These are phyloP conservation scores for Kodamaea kakaduensis DNA, from an alignment of 805 yeast species.

Conservation along the genomic window DNA sequence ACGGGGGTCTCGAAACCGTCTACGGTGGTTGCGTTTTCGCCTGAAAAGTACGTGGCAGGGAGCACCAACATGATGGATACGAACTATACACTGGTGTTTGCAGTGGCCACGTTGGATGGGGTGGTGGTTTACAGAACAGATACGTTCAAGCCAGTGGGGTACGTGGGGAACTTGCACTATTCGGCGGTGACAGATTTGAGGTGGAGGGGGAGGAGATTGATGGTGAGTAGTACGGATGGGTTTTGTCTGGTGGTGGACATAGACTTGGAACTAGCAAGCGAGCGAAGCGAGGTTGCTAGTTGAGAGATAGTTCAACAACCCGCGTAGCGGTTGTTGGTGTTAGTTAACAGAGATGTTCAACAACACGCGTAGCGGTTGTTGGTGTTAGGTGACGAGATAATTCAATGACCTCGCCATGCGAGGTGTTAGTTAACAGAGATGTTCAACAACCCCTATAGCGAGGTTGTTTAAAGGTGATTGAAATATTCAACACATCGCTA, in stretches of 20 bases:
- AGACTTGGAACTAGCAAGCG: too few relatives aligned
- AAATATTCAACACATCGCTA: too few relatives aligned
- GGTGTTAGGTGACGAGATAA: too few relatives aligned
- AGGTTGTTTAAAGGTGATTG: too few relatives aligned
- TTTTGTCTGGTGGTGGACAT: slow-evolving; percentile 70
- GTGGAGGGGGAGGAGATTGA: slow-evolving; percentile 75
- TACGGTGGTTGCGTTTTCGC: slow-evolving; percentile 75
- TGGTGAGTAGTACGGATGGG: slow-evolving; percentile 88
- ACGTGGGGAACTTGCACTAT: slow-evolving; percentile 77
- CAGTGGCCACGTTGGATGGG: slow-evolving; percentile 88
- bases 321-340: slow-evolving; percentile 21
- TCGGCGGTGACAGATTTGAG: slow-evolving; percentile 82
- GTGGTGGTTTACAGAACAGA: slow-evolving; percentile 81
- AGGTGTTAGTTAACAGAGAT: too few relatives aligned
- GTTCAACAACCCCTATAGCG: too few relatives aligned
- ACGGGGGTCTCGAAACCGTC: slow-evolving; percentile 84
- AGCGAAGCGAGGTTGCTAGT: slow-evolving; percentile 1
- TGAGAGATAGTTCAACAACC: slow-evolving; percentile 12
- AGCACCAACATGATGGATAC: slow-evolving; percentile 43
- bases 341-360: background rate
- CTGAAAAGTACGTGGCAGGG: slow-evolving; percentile 46
- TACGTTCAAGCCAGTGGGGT: slow-evolving; percentile 61
- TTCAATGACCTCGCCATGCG: too few relatives aligned
- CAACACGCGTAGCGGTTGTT: background rate
- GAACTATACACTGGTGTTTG: slow-evolving; percentile 81